Conservation (phyloP, 2,329 filamentous ascomycete genomes). For the Colletotrichum musicola region DNA sequence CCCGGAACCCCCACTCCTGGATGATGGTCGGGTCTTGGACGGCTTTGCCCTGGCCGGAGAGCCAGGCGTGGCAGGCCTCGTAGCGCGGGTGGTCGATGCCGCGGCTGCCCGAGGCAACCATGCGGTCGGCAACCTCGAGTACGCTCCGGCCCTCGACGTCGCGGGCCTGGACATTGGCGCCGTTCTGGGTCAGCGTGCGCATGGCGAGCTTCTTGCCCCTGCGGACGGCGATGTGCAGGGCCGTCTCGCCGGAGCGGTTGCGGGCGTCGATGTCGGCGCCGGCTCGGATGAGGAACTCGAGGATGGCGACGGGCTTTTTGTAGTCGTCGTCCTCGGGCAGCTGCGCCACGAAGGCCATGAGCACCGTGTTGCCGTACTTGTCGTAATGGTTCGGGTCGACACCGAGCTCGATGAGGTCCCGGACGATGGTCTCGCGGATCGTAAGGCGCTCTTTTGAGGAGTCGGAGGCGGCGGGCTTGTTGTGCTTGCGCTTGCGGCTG, state of each 20-base stretch:
- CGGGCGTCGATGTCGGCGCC: conserved; percentile 63
- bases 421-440: conserved; percentile 45
- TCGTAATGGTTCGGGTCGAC: conserved; percentile 68
- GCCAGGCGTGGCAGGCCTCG: conserved; percentile 60
- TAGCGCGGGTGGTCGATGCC: conserved; percentile 55
- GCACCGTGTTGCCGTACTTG: conserved; percentile 62
- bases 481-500: conserved; percentile 54
- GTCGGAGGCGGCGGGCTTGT: conserved; percentile 49
- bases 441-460: conserved; percentile 48
- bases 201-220: conserved; percentile 66
- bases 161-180: conserved; percentile 61
- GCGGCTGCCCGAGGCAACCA: conserved; percentile 49
- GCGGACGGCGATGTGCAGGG: conserved; percentile 66
- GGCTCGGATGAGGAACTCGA: conserved; percentile 56
- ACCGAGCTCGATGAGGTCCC: conserved; percentile 49
- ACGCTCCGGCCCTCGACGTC: conserved; percentile 59
- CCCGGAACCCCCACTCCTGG: conserved; percentile 54
- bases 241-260: conserved; percentile 67
- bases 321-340: conserved; percentile 65
- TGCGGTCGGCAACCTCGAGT: conserved; percentile 59
- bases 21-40: conserved; percentile 54
- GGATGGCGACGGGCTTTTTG: conserved; percentile 57
- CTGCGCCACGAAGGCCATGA: conserved; percentile 67
- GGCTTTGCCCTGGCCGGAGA: conserved; percentile 54
- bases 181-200: conserved; percentile 58